Base-by-base conservation (phyloP, 257 asterid species). In the Pogostemon cablin region DNA sequence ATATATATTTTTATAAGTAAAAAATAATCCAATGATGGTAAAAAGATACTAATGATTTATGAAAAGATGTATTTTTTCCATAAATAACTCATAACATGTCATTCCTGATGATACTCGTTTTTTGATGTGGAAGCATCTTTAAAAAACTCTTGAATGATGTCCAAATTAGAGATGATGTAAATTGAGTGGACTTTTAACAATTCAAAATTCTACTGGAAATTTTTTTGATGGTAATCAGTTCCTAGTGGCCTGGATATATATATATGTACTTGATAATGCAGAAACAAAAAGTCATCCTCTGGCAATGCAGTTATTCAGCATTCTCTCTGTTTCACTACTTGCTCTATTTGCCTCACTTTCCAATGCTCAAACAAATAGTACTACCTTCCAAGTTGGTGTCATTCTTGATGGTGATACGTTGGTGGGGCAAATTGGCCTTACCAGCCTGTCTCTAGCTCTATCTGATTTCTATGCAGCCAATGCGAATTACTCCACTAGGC, bases 401-500 rank as follows among this genome's bases (percentile, higher is more conserved):
- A 44, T 81, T 68, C 81, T 75, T 67, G 83, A 81, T 72, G 66
- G 41, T 43, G 71, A 75, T 20, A 49, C 83, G 2, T 20, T 54
- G 17, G 79, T 76, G 4, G 81, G 83, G 59, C 72, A 68, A 7
- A 75, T 75, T 39, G 79, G 83, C 17, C 65, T 68, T 32, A 72
- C 77, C 74, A 75, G 83, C 72, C 46, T 81, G 43, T 75, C 72
- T 0, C 41, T 81, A 62, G 75, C 83, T 25, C 74, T 47, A 9
- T 62, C 78, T 12, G 79, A 78, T 68, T 78, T 81, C 59, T 78
- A 81, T 57, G 40, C 48, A 0, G 6, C 40, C 25, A 50, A 77
- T 43, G 34, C 61, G 15, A 75, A 75, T 62, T 73, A 72, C 52
- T 56, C 69, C 8, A 69, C 81, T 32, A 72, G 74, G 60, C 44